Evolutionary conservation across 2,329 filamentous ascomycete genomes (phyloP).

Genomic region (Emergomyces pasteurianus): DNA sequence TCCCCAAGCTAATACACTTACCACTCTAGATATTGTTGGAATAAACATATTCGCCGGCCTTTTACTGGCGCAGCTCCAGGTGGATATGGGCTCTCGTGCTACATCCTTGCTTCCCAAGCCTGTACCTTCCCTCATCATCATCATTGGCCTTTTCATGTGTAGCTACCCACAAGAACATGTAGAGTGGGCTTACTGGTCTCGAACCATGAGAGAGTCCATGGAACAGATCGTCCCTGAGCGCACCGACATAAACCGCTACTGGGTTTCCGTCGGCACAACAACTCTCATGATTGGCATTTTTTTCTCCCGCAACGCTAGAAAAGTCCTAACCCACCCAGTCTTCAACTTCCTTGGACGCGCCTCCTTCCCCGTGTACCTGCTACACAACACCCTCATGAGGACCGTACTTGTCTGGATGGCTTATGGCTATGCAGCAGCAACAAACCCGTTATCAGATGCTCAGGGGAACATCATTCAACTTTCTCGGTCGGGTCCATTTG

Average conservation of each 20-base stretch:
- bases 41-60: slow-evolving; percentile 19
- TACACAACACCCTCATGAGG: slow-evolving; percentile 19
- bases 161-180: slow-evolving; percentile 17
- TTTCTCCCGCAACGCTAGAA: slow-evolving; percentile 14
- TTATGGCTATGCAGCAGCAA: slow-evolving; percentile 9
- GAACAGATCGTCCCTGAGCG: slow-evolving; percentile 10
- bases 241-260: slow-evolving; percentile 15
- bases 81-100: slow-evolving; percentile 14
- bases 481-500: neutral
- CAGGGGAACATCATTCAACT: slow-evolving; percentile 7
- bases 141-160: slow-evolving; percentile 16
- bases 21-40: slow-evolving; percentile 14
- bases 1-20: slow-evolving; percentile 1
- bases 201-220: slow-evolving; percentile 8
- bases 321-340: slow-evolving; percentile 12
- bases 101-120: slow-evolving; percentile 12
- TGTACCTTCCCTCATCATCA: slow-evolving; percentile 13
- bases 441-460: slow-evolving; percentile 4
- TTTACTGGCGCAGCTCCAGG: slow-evolving; percentile 17
- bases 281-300: slow-evolving; percentile 15
- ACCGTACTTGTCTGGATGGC: slow-evolving; percentile 17
- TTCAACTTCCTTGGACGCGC: slow-evolving; percentile 18
- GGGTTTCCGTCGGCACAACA: slow-evolving; percentile 15
- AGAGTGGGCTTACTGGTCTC: slow-evolving; percentile 16
- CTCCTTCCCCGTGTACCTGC: slow-evolving; percentile 19